These are phyloP conservation scores for Dillenia suffruticosa DNA, from an alignment of 164 flowering plant genomes.

Conservation along the genomic window DNA sequence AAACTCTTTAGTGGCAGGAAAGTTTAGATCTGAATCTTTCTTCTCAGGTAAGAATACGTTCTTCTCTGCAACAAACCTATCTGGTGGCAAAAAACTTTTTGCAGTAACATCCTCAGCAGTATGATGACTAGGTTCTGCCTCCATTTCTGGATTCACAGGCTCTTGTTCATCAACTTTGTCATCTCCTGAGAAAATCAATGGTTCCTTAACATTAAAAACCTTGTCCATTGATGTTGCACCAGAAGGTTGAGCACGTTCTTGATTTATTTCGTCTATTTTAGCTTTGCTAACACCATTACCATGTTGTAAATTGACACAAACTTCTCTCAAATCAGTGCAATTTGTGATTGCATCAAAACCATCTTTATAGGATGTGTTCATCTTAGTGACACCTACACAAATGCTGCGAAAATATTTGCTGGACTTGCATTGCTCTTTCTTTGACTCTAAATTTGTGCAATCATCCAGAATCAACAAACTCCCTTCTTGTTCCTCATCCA, in stretches of 20 bases:
- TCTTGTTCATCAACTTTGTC: conserved; percentile 5
- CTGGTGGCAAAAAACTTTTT: no score
- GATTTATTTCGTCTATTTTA: conserved; percentile 10
- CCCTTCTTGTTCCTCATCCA: conserved; percentile 1
- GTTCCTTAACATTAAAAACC: not conserved
- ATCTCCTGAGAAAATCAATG: conserved; percentile 9
- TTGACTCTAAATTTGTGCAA: no score
- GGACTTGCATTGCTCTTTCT: conserved; percentile 1
- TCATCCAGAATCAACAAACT: no score
- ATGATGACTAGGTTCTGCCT: no score
- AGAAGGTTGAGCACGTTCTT: conserved; percentile 8
- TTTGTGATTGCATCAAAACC: conserved; percentile 5
- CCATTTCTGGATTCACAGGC: conserved; percentile 1
- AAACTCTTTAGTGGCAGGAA: no score
- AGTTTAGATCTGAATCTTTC: no score
- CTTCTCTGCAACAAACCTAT: no score
- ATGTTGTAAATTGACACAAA: conserved; percentile 8
- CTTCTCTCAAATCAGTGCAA: conserved; percentile 1
- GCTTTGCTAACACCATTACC: not conserved
- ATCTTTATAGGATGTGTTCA: conserved; percentile 1
- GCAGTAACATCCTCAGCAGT: no score
- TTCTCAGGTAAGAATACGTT: no score
- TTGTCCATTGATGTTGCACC: not conserved
- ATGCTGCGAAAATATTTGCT: conserved; percentile 1
- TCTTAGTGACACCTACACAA: conserved; percentile 4